Evolutionary conservation across 2,329 filamentous ascomycete species (phyloP), one percentile per base, ranked within the genome.

Genomic region (Torrubiella hemipterigena): DNA sequence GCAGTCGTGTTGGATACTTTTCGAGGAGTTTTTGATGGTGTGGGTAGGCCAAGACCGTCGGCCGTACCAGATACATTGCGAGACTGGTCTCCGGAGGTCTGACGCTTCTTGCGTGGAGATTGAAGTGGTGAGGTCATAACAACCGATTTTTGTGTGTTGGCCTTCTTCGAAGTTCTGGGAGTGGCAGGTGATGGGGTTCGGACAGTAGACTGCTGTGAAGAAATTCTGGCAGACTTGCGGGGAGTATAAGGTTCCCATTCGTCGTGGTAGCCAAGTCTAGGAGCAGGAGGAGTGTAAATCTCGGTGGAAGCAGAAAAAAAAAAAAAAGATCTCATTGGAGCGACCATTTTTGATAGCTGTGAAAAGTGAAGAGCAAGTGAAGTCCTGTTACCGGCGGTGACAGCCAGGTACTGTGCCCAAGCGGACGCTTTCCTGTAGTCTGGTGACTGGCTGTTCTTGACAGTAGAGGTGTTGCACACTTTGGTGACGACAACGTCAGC

Each of bases 21-120:
- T 52, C 69, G 68, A 4, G 76, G 83, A 4, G 83, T 89, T 60
- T 87, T 87, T 41, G 75, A 70, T 3, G 83, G 83, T 4, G 83
- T 89, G 12, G 79, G 81, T 27, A 87, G 69, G 68, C n/a, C n/a
- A n/a, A n/a, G n/a, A n/a, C n/a, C n/a, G n/a, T n/a, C n/a, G n/a
- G n/a, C n/a, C n/a, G n/a, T 52, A 23, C 54, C 58, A 10, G 67
- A 61, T 27, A 61, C 61, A 38, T 56, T 65, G 50, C 59, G 64
- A 42, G 54, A 61, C 31, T 57, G 54, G 33, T 67, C 67, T 43
- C 60, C 61, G 29, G 56, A 51, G 13, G 64, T 56, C 33, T 54
- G 51, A 24, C 60, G 60, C 51, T 65, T 68, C 56, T 73, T 73
- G 33, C 57, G 58, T 6, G 67, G 66, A 4, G 67, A 67, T 4